Conservation (phyloP, 345 rosid genomes). For the Eucalyptus guilfoylei region DNA sequence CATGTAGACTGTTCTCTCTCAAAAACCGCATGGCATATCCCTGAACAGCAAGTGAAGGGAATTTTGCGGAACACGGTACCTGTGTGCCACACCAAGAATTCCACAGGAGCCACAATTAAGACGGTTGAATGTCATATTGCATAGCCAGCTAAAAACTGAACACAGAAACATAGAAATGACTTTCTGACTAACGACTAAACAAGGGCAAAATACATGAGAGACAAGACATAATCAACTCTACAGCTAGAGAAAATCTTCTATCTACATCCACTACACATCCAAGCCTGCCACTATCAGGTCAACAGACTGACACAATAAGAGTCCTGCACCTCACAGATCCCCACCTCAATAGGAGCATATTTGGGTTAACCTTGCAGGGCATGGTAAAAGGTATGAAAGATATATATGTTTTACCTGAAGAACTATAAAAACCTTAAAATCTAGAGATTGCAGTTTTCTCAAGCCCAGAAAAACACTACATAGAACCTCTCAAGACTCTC, state of each 20-base stretch:
- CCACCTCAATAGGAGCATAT: neutral
- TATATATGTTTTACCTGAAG: neutral
- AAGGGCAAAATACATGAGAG: neutral
- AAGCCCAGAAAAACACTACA: neutral
- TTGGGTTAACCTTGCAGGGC: neutral
- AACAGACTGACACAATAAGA: neutral
- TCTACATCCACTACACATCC: neutral
- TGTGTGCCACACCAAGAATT: slow-evolving; percentile 20
- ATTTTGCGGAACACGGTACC: slow-evolving; percentile 13
- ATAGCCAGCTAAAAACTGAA: neutral
- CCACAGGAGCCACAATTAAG: slow-evolving; percentile 13
- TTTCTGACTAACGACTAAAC: neutral
- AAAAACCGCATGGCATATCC: slow-evolving; percentile 83
- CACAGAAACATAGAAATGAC: neutral
- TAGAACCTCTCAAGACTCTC: neutral
- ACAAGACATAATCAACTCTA: neutral
- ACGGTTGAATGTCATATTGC: neutral
- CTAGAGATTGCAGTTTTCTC: neutral
- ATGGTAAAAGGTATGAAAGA: neutral
- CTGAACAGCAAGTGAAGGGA: slow-evolving; percentile 26
- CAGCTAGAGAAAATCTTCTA: neutral
- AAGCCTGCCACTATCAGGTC: neutral
- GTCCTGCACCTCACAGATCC: neutral
- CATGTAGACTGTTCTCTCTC: slow-evolving; percentile 34
- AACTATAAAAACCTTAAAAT: neutral